Conservation (phyloP, 345 rosid genomes). For the Excoecaria cochinchinensis region DNA sequence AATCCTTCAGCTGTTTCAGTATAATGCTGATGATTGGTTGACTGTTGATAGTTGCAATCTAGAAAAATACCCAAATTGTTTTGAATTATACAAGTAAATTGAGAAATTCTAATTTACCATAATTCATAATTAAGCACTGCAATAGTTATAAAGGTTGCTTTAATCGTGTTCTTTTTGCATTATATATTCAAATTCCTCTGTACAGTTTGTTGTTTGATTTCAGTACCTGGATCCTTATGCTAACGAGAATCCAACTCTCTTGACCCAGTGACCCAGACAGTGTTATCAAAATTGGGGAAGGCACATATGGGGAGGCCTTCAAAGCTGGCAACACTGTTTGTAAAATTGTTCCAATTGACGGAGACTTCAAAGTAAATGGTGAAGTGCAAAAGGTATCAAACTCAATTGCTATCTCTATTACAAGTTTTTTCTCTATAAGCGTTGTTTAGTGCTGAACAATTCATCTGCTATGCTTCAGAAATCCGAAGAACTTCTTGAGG, state of each 20-base stretch:
- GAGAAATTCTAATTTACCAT: not conserved
- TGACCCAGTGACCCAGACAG: conserved; percentile 58
- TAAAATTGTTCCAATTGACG: conserved; percentile 95
- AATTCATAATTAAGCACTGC: not conserved
- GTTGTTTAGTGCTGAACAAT: conserved; percentile 21
- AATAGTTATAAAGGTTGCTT: not conserved
- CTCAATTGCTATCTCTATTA: not conserved
- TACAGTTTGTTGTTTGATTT: conserved; percentile 1
- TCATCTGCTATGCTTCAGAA: conserved; percentile 52
- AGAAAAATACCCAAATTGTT: not conserved
- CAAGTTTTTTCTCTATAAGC: conserved; percentile 1
- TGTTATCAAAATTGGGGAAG: conserved; percentile 90
- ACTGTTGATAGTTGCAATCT: not conserved
- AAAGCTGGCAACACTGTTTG: conserved; percentile 76
- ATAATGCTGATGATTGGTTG: not conserved
- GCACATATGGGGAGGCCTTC: conserved; percentile 96
- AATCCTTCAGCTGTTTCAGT: not conserved
- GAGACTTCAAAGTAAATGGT: conserved; percentile 80
- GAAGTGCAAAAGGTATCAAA: conserved; percentile 82
- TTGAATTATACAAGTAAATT: not conserved
- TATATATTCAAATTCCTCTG: conserved; percentile 11
- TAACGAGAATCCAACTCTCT: conserved; percentile 25
- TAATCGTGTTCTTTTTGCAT: not conserved
- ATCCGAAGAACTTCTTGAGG: conserved; percentile 94
- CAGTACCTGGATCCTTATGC: conserved; percentile 12